Evolutionary conservation across 768 basidiomycete genomes (phyloP).

Genomic region (Floccularia luteovirens): DNA sequence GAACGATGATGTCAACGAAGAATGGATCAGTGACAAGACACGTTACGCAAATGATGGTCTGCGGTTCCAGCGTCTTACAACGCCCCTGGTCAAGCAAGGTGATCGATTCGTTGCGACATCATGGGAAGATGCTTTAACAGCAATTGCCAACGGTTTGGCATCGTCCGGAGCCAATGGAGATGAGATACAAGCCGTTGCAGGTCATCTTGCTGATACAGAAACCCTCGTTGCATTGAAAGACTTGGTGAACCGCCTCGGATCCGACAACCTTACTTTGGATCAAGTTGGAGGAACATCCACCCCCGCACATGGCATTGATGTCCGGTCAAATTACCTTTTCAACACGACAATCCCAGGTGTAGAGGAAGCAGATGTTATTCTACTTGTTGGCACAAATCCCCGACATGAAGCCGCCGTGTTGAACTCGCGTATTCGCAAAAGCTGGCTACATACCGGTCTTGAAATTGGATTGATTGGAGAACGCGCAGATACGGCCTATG

Average conservation of each 20-base stretch:
- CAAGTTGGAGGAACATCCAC: constrained; percentile 55
- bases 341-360: constrained; percentile 88
- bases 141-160: constrained; percentile 72
- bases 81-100: constrained; percentile 84
- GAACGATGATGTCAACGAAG: constrained; percentile 98
- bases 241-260: constrained; percentile 85
- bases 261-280: constrained; percentile 88
- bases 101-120: constrained; percentile 85
- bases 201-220: constrained; percentile 90
- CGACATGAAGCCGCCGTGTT: constrained; percentile 95
- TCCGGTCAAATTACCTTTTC: constrained; percentile 96
- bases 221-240: constrained; percentile 92
- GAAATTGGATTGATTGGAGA: constrained; percentile 91
- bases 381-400: constrained; percentile 94
- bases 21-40: constrained; percentile 99
- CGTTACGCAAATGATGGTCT: constrained; percentile 96
- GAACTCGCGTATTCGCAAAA: constrained; percentile 94
- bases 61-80: constrained; percentile 90
- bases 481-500: constrained; percentile 85
- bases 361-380: constrained; percentile 86
- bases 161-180: constrained; percentile 79
- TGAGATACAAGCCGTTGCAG: constrained; percentile 93
- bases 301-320: constrained; percentile 77
- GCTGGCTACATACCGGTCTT: constrained; percentile 81
- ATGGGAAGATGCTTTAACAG: constrained; percentile 85